These are phyloP conservation scores for Nigrospora osmanthi DNA, from an alignment of 2,329 filamentous ascomycete genomes.

Conservation along the genomic window DNA sequence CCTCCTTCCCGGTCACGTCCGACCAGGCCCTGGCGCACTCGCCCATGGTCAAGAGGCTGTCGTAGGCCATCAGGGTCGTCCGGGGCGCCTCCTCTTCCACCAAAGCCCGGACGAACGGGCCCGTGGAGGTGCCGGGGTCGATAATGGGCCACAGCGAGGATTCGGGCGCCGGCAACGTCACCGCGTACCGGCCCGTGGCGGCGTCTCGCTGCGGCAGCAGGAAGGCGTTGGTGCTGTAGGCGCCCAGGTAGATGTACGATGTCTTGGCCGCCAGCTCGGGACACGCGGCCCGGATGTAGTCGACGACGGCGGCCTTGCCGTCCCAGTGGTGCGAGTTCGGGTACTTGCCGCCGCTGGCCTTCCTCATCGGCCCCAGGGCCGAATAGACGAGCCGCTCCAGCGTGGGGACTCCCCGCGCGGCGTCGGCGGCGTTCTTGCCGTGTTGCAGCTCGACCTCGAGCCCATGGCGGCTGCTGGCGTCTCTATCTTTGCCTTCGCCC, in stretches of 20 bases:
- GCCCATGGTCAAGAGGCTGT: constrained; percentile 24
- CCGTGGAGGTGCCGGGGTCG: constrained; percentile 27
- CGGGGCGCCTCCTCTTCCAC: constrained; percentile 28
- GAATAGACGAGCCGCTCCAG: constrained; percentile 18
- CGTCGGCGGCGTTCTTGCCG: constrained; percentile 17
- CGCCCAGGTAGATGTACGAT: constrained; percentile 22
- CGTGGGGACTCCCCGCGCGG: constrained; percentile 16
- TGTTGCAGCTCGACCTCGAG: too few relatives aligned
- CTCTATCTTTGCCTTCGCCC: too few relatives aligned
- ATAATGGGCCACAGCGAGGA: constrained; percentile 28
- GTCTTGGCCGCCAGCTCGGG: constrained; percentile 18
- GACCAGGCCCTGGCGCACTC: constrained; percentile 27
- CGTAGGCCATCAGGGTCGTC: constrained; percentile 35
- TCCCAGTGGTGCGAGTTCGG: constrained; percentile 20
- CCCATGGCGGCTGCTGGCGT: too few relatives aligned
- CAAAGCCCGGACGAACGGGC: constrained; percentile 34
- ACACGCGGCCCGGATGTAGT: constrained; percentile 16
- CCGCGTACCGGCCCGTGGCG: constrained; percentile 17
- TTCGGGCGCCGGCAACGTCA: constrained; percentile 19
- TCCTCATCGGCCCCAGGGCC: constrained; percentile 11
- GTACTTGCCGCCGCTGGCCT: constrained; percentile 13
- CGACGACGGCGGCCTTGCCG: constrained; percentile 17
- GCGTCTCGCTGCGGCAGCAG: constrained; percentile 19
- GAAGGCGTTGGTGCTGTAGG: constrained; percentile 21
- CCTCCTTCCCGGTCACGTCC: constrained; percentile 26